These are phyloP conservation scores for Pestalotiopsis sp. DNA, from an alignment of 2,329 filamentous ascomycete genomes.

Conservation along the genomic window DNA sequence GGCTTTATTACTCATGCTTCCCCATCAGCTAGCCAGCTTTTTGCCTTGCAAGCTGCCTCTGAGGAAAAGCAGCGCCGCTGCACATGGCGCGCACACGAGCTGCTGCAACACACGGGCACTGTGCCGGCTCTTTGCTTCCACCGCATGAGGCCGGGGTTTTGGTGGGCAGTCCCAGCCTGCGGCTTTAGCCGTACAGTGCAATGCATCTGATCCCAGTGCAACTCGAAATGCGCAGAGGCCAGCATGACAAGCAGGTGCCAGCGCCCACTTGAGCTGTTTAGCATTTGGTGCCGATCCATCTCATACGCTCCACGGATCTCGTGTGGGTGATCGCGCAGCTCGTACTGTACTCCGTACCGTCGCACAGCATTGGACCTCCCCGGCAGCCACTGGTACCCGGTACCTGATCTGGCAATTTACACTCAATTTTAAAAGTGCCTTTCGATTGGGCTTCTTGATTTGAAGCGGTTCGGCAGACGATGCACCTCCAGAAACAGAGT, in stretches of 20 bases:
- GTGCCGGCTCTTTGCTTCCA: not conserved
- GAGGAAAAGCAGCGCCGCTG: not conserved
- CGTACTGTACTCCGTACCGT: not conserved
- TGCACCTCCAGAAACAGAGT: not conserved
- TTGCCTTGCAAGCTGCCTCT: not conserved
- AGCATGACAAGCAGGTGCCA: slow-evolving; percentile 7
- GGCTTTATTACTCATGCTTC: slow-evolving; percentile 3
- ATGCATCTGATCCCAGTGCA: not conserved
- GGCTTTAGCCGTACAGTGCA: not conserved
- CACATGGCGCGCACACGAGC: not conserved
- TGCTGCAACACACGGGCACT: not conserved
- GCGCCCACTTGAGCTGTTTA: slow-evolving; percentile 2
- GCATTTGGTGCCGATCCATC: not conserved
- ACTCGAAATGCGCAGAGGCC: not conserved
- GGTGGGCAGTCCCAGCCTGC: not conserved
- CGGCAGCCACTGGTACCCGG: not conserved
- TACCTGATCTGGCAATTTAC: not conserved
- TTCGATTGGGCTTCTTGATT: not conserved
- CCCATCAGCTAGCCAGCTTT: not conserved
- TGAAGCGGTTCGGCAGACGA: not conserved
- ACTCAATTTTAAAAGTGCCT: not conserved
- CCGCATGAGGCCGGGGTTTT: not conserved
- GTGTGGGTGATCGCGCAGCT: not conserved
- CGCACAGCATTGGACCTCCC: not conserved
- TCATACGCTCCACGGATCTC: not conserved